phyloP scores from a whole-genome alignment of 2,329 filamentous ascomycete genomes.

The Talaromyces sp. region DNA sequence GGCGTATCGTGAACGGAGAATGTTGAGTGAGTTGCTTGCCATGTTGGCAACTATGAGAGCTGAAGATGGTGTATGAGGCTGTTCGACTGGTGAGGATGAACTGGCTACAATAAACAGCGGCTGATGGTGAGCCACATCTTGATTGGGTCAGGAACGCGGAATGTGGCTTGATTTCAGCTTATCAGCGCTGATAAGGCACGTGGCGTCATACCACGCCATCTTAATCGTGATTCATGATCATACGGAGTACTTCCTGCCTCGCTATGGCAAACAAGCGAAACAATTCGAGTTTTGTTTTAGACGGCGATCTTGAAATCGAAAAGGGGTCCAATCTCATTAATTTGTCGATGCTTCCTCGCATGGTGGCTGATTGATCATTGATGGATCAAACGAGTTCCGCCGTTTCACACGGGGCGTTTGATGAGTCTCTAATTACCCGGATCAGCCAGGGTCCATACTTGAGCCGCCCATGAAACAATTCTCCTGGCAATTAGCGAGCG shows the following conservation, averaged over 20 bases:
- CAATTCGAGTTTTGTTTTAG: background rate
- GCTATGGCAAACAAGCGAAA: background rate
- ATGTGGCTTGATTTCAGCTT: constrained; percentile 1
- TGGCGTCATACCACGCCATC: background rate
- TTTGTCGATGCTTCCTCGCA: background rate
- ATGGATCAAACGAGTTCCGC: background rate
- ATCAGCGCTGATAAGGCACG: constrained; percentile 6
- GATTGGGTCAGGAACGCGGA: background rate
- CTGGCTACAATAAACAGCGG: background rate
- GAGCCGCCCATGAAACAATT: background rate
- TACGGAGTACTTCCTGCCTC: no score
- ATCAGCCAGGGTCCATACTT: background rate
- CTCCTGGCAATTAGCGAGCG: constrained; percentile 4
- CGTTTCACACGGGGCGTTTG: background rate
- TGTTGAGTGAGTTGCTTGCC: constrained; percentile 9
- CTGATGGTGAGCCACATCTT: background rate
- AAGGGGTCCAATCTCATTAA: background rate
- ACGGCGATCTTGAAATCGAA: background rate
- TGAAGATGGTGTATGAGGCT: background rate
- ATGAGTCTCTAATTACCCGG: background rate
- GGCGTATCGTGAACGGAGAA: constrained; percentile 38
- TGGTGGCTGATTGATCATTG: background rate
- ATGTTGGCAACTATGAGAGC: background rate
- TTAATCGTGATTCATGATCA: background rate
- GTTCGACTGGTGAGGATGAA: background rate